A percentile compares a stretch with the other conserved stretches of the same genome.
Conservation (phyloP, 169 alveolate genomes). For the Amoebophrya sp. region DNA sequence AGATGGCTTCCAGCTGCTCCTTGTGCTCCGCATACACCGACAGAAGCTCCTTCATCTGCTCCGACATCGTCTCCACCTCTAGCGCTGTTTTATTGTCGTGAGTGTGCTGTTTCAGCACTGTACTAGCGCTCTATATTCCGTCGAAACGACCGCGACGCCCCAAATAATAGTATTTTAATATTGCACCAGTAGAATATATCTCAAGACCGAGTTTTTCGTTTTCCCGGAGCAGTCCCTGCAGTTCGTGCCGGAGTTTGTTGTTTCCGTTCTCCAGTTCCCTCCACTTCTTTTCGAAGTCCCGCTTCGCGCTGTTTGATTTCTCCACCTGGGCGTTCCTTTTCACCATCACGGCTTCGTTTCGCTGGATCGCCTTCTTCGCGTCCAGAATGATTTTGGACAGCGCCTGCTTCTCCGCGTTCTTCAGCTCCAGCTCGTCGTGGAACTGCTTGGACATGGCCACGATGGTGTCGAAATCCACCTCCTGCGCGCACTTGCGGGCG, state of each 20-base stretch:
- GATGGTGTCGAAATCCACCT: background rate
- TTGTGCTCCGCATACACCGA: background rate
- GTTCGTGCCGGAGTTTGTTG: background rate
- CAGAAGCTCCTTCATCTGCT: background rate
- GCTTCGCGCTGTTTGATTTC: background rate
- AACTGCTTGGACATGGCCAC: background rate
- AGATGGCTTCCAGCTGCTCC: background rate
- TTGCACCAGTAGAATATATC: background rate
- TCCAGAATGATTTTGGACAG: background rate
- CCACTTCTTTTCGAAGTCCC: background rate
- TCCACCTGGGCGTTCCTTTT: background rate
- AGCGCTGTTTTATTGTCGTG: background rate
- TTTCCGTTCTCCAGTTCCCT: background rate
- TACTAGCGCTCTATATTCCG: background rate
- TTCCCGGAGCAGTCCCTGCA: background rate
- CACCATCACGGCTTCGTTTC: background rate
- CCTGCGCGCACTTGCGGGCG: background rate
- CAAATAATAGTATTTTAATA: too few relatives aligned
- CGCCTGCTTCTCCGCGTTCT: background rate
- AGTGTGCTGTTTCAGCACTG: too few relatives aligned
- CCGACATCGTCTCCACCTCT: background rate
- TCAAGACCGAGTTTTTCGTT: background rate
- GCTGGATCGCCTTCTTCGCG: background rate
- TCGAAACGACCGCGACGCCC: background rate
- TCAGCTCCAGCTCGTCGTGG: background rate